A percentile compares a stretch with the other conserved stretches of the same genome.
Evolutionary conservation across 169 alveolate species (phyloP).

Genomic region (Cryptosporidium parvum): DNA sequence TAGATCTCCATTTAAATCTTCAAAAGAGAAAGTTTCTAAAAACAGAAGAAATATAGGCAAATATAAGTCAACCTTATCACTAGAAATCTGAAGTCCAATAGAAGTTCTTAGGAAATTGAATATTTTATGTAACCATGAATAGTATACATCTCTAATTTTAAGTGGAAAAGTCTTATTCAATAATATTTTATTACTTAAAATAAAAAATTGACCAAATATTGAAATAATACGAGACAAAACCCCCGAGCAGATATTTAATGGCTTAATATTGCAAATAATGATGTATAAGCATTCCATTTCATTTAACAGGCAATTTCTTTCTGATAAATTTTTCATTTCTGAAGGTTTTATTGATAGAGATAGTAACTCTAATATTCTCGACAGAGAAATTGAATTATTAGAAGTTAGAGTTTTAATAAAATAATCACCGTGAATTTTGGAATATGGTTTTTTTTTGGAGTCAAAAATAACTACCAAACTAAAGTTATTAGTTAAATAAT

Average conservation of each 20-base stretch:
- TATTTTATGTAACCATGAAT: slow-evolving; percentile 5
- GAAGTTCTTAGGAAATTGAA: slow-evolving; percentile 18
- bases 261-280: slow-evolving; percentile 11
- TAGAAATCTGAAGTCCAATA: slow-evolving; percentile 31
- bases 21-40: slow-evolving; percentile 19
- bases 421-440: neutral
- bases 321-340: neutral
- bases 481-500: neutral
- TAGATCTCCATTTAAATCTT: neutral
- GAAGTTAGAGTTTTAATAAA: neutral
- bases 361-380: neutral
- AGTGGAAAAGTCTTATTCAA: neutral
- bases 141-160: neutral
- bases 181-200: slow-evolving; percentile 12
- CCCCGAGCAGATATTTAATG: neutral
- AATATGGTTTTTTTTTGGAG: neutral
- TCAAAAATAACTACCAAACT: neutral
- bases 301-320: neutral
- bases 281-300: slow-evolving; percentile 30
- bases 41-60: slow-evolving; percentile 16
- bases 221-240: neutral
- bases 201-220: slow-evolving; percentile 12
- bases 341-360: neutral
- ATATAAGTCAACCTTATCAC: slow-evolving; percentile 2
- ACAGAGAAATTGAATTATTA: neutral